Evolutionary conservation across 2,329 filamentous ascomycete species (phyloP).

Genomic region (Elsinoe arachidis): DNA sequence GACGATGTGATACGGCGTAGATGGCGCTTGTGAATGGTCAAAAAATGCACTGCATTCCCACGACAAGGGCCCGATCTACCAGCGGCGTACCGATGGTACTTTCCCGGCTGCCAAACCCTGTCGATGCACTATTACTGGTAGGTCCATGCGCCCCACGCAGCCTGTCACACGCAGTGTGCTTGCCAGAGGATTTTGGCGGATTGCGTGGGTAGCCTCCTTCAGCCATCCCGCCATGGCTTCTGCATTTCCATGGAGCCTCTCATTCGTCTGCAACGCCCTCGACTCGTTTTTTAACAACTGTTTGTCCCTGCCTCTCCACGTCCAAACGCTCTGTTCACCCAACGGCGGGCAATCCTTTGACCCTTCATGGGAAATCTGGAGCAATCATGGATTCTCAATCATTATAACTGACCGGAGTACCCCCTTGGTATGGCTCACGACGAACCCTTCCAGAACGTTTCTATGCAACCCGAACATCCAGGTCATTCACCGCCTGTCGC

Average conservation of each 20-base stretch:
- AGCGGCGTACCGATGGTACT: background rate
- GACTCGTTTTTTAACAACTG: constrained; percentile 7
- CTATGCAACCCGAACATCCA: background rate
- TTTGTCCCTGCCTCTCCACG: constrained; percentile 2
- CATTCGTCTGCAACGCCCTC: constrained; percentile 3
- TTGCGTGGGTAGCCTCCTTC: constrained; percentile 4
- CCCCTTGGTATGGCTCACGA: background rate
- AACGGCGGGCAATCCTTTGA: background rate
- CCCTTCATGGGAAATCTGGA: background rate
- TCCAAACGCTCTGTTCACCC: background rate
- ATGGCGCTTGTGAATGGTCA: background rate
- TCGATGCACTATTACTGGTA: background rate
- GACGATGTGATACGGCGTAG: background rate
- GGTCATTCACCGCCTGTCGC: constrained; percentile 6
- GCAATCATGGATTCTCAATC: constrained; percentile 1
- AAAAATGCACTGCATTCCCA: background rate
- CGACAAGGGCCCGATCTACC: background rate
- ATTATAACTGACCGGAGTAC: background rate
- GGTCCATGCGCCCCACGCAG: constrained; percentile 3
- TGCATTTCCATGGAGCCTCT: background rate
- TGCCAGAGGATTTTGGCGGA: background rate
- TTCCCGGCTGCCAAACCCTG: background rate
- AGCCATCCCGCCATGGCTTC: background rate
- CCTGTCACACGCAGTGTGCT: constrained; percentile 1
- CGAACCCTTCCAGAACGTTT: constrained; percentile 5